Base-by-base conservation (phyloP, 192 early-diverging fungal genomes). In the Coemansia sp. region DNA sequence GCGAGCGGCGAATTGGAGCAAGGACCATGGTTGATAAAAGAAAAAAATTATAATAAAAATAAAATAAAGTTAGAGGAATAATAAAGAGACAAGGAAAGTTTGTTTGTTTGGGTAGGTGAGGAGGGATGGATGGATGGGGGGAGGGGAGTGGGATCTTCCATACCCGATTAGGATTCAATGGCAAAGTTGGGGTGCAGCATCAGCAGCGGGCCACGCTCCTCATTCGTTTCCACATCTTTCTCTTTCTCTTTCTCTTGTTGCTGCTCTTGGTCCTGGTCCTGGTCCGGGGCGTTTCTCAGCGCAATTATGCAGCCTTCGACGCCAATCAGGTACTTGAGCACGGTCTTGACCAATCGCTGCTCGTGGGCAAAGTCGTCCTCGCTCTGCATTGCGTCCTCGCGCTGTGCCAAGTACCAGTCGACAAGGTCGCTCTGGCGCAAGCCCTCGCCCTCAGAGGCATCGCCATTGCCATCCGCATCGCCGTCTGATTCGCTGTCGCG, bases 371-470 rank as follows among this genome's bases (percentile, higher is more conserved):
- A 80, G 9, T 86, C 80, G 25, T 93, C 88, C 70, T 90, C 90
- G 17, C 67, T 64, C 42, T 88, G 84, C 25, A 94, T 65, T 17
- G 62, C 71, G 36, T 88, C 84, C 65, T 92, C 91, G 56, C 82
- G 72, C 71, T 85, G 77, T 59, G 88, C 86, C n/a, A 94, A 59
- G 63, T 90, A 95, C 88, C 90, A 92, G 24, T 87, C 84, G 1
- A 93, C 70, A 17, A 95, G 67, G 9, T 86, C 87, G 4, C 71
- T 79, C 31, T 77, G 75, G n/a, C 80, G 75, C 68, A 89, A 63
- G 37, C 83, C 77, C 51, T 83, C 79, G 32, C 69, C 62, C 60
- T 69, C 38, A 29, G 10, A 31, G 3, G 42, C 58, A 9, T 7
- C 56, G 12, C 36, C 59, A 17, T 51, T 46, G 25, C 68, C 62